Evolutionary conservation across 2,329 filamentous ascomycete species (phyloP).

Genomic region (Ilyonectria mors-panacis): DNA sequence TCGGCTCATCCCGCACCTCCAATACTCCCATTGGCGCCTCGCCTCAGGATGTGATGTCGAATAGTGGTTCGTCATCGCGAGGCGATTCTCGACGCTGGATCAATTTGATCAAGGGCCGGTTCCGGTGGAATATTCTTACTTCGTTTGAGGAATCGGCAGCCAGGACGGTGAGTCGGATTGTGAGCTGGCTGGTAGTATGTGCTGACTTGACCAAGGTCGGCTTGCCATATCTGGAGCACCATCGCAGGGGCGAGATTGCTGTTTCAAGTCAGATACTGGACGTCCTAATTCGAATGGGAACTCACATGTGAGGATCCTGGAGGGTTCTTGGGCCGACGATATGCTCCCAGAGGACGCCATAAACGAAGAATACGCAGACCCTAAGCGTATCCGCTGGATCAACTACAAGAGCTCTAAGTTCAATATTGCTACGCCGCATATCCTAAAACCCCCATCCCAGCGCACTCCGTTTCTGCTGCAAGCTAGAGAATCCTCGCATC

Average conservation of each 20-base stretch:
- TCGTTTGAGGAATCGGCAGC: conserved; percentile 2
- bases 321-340: background rate
- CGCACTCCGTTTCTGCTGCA: conserved; percentile 8
- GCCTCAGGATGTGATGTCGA: too few relatives aligned
- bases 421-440: conserved; percentile 16
- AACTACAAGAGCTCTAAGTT: conserved; percentile 24
- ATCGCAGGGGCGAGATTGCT: too few relatives aligned
- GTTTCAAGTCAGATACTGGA: too few relatives aligned
- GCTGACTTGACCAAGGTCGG: too few relatives aligned
- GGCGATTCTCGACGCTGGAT: conserved; percentile 18
- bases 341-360: background rate
- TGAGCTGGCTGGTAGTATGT: background rate
- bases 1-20: too few relatives aligned
- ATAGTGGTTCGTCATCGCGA: conserved; percentile 6
- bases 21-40: too few relatives aligned
- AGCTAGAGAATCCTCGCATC: background rate
- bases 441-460: conserved; percentile 22
- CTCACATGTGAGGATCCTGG: background rate
- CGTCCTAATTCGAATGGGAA: too few relatives aligned
- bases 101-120: conserved; percentile 13
- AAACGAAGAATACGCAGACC: background rate
- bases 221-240: too few relatives aligned
- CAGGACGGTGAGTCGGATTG: background rate
- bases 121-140: conserved; percentile 15
- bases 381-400: background rate